These are phyloP conservation scores for Dactylorhiza incarnata DNA, from an alignment of 106 monocot species.

Conservation along the genomic window DNA sequence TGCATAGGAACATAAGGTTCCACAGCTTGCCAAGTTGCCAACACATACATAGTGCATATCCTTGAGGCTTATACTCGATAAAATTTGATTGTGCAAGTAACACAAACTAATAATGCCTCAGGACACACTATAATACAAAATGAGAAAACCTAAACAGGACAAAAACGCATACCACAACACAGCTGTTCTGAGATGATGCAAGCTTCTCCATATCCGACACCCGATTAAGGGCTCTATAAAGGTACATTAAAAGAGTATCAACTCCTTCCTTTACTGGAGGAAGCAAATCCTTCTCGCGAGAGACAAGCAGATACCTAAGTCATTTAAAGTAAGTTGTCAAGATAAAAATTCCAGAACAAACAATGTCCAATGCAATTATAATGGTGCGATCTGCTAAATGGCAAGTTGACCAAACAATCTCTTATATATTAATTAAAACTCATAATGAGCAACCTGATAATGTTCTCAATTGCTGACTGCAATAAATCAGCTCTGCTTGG, in stretches of 20 bases:
- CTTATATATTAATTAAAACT: background rate
- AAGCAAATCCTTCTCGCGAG: slow-evolving; percentile 56
- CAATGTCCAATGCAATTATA: background rate
- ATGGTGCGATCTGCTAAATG: slow-evolving; percentile 3
- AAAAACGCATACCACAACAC: slow-evolving; percentile 70
- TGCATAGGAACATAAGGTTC: slow-evolving; percentile 37
- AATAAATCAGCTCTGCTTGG: slow-evolving; percentile 71
- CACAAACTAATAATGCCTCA: slow-evolving; percentile 20
- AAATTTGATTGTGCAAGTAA: slow-evolving; percentile 15
- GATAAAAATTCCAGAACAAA: background rate
- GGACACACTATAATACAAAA: background rate
- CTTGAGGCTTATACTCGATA: slow-evolving; percentile 20
- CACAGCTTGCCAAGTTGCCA: slow-evolving; percentile 30
- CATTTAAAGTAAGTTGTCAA: slow-evolving; percentile 3
- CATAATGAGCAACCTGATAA: slow-evolving; percentile 49
- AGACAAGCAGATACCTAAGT: slow-evolving; percentile 61
- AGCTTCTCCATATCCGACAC: slow-evolving; percentile 90
- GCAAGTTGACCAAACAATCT: background rate
- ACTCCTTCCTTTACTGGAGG: slow-evolving; percentile 69
- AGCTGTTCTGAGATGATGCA: slow-evolving; percentile 83
- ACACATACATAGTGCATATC: slow-evolving; percentile 22
- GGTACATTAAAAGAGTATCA: slow-evolving; percentile 97
- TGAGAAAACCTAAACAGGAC: slow-evolving; percentile 3
- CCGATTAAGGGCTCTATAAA: slow-evolving; percentile 85
- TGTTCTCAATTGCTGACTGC: slow-evolving; percentile 69